Percentiles rank a stretch among this genome's conserved stretches.
phyloP scores from a whole-genome alignment of 2,329 filamentous ascomycete species.

The Dendryphion nanum region DNA sequence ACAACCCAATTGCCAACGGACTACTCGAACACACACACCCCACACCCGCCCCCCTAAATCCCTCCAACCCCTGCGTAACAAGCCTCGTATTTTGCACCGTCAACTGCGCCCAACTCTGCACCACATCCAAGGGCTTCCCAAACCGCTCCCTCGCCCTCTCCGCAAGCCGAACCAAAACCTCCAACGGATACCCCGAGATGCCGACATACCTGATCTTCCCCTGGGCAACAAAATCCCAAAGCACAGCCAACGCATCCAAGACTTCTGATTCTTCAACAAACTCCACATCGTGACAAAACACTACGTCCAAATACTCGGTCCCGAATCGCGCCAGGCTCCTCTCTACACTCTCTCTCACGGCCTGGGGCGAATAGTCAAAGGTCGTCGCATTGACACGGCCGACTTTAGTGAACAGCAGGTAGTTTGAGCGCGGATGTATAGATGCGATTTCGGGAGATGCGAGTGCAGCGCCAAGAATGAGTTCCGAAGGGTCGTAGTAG shows the following conservation, averaged over 20 bases:
- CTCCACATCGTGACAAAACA: constrained; percentile 75
- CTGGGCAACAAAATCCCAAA: constrained; percentile 59
- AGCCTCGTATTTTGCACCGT: constrained; percentile 77
- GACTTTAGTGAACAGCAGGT: constrained; percentile 69
- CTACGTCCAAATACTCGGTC: constrained; percentile 67
- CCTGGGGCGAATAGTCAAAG: constrained; percentile 68
- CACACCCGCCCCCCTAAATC: constrained; percentile 68
- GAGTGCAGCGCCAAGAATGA: constrained; percentile 59
- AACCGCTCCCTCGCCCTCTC: constrained; percentile 66
- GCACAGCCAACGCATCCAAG: constrained; percentile 49
- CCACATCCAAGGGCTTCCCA: constrained; percentile 77
- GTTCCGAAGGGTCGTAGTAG: constrained; percentile 80
- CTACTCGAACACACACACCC: constrained; percentile 79
- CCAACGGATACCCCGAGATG: constrained; percentile 82
- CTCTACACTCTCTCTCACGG: constrained; percentile 61
- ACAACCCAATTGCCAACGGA: constrained; percentile 79
- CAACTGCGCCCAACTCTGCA: constrained; percentile 83
- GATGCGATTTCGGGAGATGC: constrained; percentile 45
- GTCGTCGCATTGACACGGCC: constrained; percentile 60
- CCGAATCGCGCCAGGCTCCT: constrained; percentile 61
- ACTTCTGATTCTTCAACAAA: constrained; percentile 67
- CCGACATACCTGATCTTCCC: constrained; percentile 75
- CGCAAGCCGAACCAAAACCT: constrained; percentile 66
- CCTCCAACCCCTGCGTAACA: constrained; percentile 46
- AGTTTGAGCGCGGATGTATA: constrained; percentile 49